Conservation (phyloP, 176 grass and related monocot species). For the Oryza officinalis region DNA sequence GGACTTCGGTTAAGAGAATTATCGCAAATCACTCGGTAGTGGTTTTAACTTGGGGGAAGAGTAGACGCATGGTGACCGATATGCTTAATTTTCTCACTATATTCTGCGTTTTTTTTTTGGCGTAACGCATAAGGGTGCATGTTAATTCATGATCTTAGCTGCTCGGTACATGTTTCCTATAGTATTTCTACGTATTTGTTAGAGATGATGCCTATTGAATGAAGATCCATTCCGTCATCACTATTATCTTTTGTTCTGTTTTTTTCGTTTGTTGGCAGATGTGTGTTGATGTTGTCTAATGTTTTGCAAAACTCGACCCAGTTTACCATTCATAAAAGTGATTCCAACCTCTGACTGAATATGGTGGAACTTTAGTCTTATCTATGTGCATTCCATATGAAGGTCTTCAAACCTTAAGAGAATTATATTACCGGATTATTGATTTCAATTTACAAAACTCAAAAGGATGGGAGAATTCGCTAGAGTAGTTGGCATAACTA, state of each 20-base stretch:
- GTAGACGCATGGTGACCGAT: neutral
- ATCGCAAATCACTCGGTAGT: neutral
- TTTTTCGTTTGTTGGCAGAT: neutral
- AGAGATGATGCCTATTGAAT: neutral
- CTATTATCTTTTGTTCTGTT: neutral
- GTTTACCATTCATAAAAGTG: neutral
- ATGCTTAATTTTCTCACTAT: neutral
- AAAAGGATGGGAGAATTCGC: neutral
- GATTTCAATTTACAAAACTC: neutral
- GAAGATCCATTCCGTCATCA: neutral
- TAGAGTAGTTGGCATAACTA: neutral
- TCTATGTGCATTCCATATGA: neutral
- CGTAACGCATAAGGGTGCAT: neutral
- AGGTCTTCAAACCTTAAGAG: neutral
- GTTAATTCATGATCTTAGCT: neutral
- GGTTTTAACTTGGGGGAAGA: neutral
- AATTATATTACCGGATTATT: neutral
- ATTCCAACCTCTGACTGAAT: neutral
- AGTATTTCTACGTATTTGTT: neutral
- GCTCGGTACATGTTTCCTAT: no score
- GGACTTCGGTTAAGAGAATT: neutral
- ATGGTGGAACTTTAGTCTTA: neutral
- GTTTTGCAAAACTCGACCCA: neutral
- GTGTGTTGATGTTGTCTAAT: neutral
- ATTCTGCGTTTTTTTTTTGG: no score